A percentile compares a stretch with the other conserved stretches of the same genome.
phyloP scores from a whole-genome alignment of 352 stramenopile genomes.

The Detonula confervacea region DNA sequence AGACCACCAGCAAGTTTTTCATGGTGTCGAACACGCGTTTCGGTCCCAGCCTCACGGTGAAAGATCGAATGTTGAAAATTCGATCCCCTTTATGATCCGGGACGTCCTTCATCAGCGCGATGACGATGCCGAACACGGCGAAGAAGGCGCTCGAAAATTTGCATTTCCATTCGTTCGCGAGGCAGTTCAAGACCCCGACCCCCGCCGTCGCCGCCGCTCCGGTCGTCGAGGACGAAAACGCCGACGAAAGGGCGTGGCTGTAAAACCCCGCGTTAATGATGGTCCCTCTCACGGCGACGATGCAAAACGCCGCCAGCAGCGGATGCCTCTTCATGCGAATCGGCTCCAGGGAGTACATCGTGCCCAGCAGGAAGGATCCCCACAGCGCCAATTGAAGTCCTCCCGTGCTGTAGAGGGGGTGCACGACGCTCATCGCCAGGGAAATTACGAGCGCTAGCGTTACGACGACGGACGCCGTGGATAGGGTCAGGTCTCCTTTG shows the following conservation, averaged over 20 bases:
- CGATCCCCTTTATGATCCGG: conserved; percentile 86
- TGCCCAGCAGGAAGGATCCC: conserved; percentile 85
- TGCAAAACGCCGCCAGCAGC: conserved; percentile 87
- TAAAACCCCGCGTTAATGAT: conserved; percentile 89
- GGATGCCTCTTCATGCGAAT: conserved; percentile 89
- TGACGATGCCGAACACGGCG: conserved; percentile 82
- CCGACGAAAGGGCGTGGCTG: conserved; percentile 74
- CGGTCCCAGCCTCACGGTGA: conserved; percentile 84
- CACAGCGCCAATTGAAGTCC: conserved; percentile 80
- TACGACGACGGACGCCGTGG: conserved; percentile 65
- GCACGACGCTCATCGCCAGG: conserved; percentile 59
- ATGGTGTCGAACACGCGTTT: conserved; percentile 76
- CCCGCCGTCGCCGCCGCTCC: conserved; percentile 15
- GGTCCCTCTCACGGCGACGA: conserved; percentile 85
- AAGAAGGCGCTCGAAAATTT: conserved; percentile 78
- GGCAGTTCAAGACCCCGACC: conserved; percentile 57
- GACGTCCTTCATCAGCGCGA: conserved; percentile 90
- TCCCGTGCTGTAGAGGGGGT: conserved; percentile 57
- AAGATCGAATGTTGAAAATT: conserved; percentile 83
- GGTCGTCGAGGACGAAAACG: too few relatives aligned
- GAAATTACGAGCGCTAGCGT: conserved; percentile 57
- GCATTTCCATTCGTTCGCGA: conserved; percentile 65
- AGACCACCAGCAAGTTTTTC: conserved; percentile 62
- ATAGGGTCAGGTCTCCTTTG: conserved; percentile 75
- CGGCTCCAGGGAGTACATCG: conserved; percentile 86